Base-by-base conservation (phyloP, 2,329 filamentous ascomycete genomes). In the Paradendryphiella salina region DNA sequence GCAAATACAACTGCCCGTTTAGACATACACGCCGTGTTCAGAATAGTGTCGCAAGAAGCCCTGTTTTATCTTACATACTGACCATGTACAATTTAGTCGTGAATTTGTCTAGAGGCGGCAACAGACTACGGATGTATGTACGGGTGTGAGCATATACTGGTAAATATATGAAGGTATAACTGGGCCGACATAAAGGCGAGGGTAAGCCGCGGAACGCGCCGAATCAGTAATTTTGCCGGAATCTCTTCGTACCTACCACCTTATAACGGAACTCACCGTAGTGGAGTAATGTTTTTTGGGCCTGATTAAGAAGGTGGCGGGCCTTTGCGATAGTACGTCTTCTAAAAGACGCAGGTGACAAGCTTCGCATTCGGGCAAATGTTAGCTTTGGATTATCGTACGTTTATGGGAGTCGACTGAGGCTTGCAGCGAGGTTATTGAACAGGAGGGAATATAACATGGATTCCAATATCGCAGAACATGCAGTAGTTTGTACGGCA, bases 201-300 rank as follows among this genome's bases (percentile, higher is more conserved):
- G 49, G 49, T 52, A 52, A 51, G 33, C 11, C 36, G 43, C 48
- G 42, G 42, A 51, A 46, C 9, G n/a, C 36, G 38, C 48, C 48
- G 48, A 51, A 46, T 17, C 14, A 35, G 48, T 40, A 46, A 39
- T 33, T 33, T 29, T 46, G 18, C 48, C 48, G 48, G 48, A 28
- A 40, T 46, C 46, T 31, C 29, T 28, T 51, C 31, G 21, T 26
- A 34, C 35, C 29, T n/a, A 34, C n/a, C 40, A 4, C 36, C 36
- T 34, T 23, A 28, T 26, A 32, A 18, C 48, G 48, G 48, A 20
- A 47, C 20, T 51, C 42, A 51, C 48, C 48, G 48, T 36, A 29
- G 48, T 41, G 36, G 48, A 36, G 29, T 38, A 10, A 20, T 21
- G 28, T 46, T 3, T 33, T 34, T 29, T 39, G 41, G n/a, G 15